Evolutionary conservation across 73 alveolate species (phyloP).

Genomic region (Paramecium sonneborni): DNA sequence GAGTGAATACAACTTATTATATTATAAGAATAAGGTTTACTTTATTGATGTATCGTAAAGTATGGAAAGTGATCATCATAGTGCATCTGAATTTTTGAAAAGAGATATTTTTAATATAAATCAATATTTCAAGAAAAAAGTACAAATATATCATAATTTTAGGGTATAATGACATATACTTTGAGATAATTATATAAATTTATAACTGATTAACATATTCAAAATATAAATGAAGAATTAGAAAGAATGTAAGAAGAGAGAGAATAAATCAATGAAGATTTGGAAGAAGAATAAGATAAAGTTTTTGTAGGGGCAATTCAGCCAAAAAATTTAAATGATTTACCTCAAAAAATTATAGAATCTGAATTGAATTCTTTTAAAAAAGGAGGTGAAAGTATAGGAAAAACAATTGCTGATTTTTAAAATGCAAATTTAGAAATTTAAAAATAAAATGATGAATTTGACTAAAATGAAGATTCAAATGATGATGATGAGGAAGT

Average conservation of each 20-base stretch:
- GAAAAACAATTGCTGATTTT: slow-evolving; percentile 8
- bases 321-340: slow-evolving; percentile 80
- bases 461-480: slow-evolving; percentile 72
- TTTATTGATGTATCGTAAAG: slow-evolving; percentile 99
- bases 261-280: slow-evolving; percentile 39
- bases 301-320: slow-evolving; percentile 74
- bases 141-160: not conserved
- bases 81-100: slow-evolving; percentile 96
- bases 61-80: slow-evolving; percentile 99
- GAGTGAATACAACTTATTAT: slow-evolving; percentile 97
- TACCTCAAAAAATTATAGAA: slow-evolving; percentile 60
- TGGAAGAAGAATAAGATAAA: slow-evolving; percentile 72
- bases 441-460: slow-evolving; percentile 62
- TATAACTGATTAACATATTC: slow-evolving; percentile 71
- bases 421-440: slow-evolving; percentile 34
- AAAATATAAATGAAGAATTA: slow-evolving; percentile 62
- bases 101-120: slow-evolving; percentile 97
- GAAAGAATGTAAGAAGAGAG: slow-evolving; percentile 41
- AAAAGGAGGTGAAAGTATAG: not conserved
- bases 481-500: slow-evolving; percentile 69
- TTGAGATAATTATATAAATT: slow-evolving; percentile 88
- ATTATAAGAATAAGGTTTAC: slow-evolving; percentile 80
- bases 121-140: slow-evolving; percentile 86
- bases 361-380: slow-evolving; percentile 61
- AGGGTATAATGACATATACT: slow-evolving; percentile 80